Conservation (phyloP, 2,329 filamentous ascomycete genomes). For the Ophiocordyceps unilateralis region DNA sequence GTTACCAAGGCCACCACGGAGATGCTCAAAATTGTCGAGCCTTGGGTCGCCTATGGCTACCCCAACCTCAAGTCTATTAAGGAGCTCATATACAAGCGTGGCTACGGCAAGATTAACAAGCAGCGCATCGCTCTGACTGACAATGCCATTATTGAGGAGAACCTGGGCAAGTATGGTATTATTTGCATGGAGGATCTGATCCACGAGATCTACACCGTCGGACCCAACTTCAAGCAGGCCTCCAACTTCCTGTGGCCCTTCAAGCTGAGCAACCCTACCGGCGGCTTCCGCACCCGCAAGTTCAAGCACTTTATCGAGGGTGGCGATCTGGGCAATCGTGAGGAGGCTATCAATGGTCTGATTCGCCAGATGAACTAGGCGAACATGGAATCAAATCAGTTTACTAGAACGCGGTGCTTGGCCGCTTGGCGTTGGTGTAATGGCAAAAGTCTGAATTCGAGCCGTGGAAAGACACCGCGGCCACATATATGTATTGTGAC, state of each 20-base stretch:
- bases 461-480: conserved; percentile 20
- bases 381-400: conserved; percentile 1
- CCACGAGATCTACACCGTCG: conserved; percentile 97
- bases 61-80: conserved; percentile 98
- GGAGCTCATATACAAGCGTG: conserved; percentile 99
- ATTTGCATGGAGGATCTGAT: conserved; percentile 99
- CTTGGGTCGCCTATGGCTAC: conserved; percentile 98
- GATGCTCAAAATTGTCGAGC: conserved; percentile 98
- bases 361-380: conserved; percentile 96
- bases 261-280: conserved; percentile 97
- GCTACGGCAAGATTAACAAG: conserved; percentile 98
- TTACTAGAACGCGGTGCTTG: conserved; percentile 10
- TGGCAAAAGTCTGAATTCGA: conserved; percentile 21
- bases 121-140: conserved; percentile 92
- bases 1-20: conserved; percentile 94
- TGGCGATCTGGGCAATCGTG: conserved; percentile 95
- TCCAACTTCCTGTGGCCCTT: conserved; percentile 99
- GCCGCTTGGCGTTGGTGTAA: conserved; percentile 24
- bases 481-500: conserved; percentile 7
- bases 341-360: conserved; percentile 93
- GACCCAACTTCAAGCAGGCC: conserved; percentile 99
- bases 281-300: conserved; percentile 91
- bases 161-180: conserved; percentile 94
- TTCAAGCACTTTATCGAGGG: conserved; percentile 99
- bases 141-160: conserved; percentile 94